Evolutionary conservation across 2,329 filamentous ascomycete species (phyloP).

Genomic region (Stylonectria norvegica): DNA sequence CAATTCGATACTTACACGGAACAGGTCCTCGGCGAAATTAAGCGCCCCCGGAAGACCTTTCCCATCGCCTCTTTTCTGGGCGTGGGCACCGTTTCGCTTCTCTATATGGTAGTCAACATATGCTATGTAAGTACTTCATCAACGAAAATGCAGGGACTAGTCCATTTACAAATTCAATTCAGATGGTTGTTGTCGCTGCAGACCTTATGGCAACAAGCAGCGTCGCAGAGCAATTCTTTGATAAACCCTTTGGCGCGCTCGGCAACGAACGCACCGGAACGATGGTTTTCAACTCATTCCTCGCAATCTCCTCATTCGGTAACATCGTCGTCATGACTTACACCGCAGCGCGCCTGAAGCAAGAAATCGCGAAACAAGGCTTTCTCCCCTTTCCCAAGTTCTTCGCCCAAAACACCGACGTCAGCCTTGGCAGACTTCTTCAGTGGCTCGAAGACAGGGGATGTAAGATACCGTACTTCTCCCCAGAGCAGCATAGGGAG

Average conservation of each 20-base stretch:
- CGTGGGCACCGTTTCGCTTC: slow-evolving; percentile 27
- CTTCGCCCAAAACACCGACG: slow-evolving; percentile 40
- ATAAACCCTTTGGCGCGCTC: slow-evolving; percentile 30
- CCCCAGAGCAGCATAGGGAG: slow-evolving; percentile 34
- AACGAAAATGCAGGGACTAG: too few species aligned
- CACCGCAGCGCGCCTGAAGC: slow-evolving; percentile 53
- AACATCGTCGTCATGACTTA: slow-evolving; percentile 58
- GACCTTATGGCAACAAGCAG: slow-evolving; percentile 15
- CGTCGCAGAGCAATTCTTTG: slow-evolving; percentile 35
- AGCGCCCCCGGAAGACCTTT: slow-evolving; percentile 30
- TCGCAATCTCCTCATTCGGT: slow-evolving; percentile 52
- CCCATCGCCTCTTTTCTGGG: slow-evolving; percentile 30
- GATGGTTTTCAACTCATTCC: slow-evolving; percentile 45
- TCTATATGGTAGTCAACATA: slow-evolving; percentile 38
- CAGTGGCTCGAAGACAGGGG: slow-evolving; percentile 29
- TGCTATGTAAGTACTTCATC: slow-evolving; percentile 30
- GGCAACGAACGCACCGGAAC: slow-evolving; percentile 21
- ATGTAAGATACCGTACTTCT: slow-evolving; percentile 28
- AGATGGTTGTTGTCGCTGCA: slow-evolving; percentile 40
- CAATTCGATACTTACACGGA: too few species aligned
- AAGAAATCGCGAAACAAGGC: slow-evolving; percentile 59
- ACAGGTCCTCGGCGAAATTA: slow-evolving; percentile 35
- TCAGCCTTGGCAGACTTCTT: slow-evolving; percentile 33
- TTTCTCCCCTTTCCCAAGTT: slow-evolving; percentile 49
- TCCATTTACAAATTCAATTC: slow-evolving; percentile 1